Conservation (phyloP, 805 yeast genomes). For the Sugiyamaella lignohabitans region DNA sequence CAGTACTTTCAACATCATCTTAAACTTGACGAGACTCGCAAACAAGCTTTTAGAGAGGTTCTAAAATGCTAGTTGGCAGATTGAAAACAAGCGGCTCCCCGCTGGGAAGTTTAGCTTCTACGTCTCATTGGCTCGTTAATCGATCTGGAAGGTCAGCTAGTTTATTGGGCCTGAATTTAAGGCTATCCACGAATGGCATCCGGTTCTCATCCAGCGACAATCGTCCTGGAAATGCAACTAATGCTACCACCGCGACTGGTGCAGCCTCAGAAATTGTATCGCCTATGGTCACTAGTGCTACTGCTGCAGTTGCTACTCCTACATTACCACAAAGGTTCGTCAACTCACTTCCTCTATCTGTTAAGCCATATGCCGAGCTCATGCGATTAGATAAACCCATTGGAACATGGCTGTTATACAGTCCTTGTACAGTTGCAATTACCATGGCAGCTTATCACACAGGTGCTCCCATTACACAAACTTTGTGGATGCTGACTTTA, state of each 20-base stretch:
- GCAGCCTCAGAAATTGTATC: no score
- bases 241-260: neutral
- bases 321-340: conserved; percentile 31
- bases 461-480: conserved; percentile 57
- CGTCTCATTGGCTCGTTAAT: no score
- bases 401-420: conserved; percentile 77
- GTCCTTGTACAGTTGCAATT: conserved; percentile 92
- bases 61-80: no score
- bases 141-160: no score
- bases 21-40: no score
- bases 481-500: conserved; percentile 54
- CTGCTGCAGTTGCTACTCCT: conserved; percentile 1
- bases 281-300: neutral
- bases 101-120: no score
- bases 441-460: conserved; percentile 76
- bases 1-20: no score
- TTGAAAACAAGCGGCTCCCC: no score
- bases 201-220: neutral
- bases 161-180: no score
- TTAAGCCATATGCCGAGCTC: conserved; percentile 87
- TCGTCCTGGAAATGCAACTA: neutral
- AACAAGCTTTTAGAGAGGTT: no score
- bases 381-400: conserved; percentile 92
- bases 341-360: conserved; percentile 50
- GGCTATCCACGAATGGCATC: neutral